These are phyloP conservation scores for Amesomyces nigricolor DNA, from an alignment of 2,329 filamentous ascomycete genomes.

Conservation along the genomic window DNA sequence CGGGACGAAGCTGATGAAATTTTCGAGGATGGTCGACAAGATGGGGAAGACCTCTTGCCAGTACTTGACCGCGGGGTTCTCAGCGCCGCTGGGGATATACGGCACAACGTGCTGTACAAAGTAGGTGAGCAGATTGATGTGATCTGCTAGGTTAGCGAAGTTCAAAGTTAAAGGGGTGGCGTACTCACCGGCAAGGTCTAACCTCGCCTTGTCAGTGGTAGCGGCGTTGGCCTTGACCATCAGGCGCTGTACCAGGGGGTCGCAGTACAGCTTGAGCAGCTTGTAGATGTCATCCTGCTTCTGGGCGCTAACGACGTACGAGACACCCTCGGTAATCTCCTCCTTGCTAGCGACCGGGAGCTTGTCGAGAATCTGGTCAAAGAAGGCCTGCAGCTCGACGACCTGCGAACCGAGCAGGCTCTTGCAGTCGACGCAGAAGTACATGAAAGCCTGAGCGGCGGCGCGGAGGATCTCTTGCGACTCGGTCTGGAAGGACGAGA, in stretches of 20 bases:
- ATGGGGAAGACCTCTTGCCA: conserved; percentile 92
- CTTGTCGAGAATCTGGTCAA: conserved; percentile 80
- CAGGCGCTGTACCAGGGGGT: conserved; percentile 78
- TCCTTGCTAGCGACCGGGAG: conserved; percentile 84
- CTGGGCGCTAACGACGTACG: conserved; percentile 83
- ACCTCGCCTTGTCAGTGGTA: conserved; percentile 73
- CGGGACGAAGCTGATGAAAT: conserved; percentile 77
- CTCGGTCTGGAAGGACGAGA: conserved; percentile 80
- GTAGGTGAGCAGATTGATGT: conserved; percentile 84
- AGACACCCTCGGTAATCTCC: conserved; percentile 93
- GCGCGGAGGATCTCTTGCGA: conserved; percentile 89
- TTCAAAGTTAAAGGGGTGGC: not conserved
- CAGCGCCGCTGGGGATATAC: conserved; percentile 62
- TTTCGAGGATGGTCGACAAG: conserved; percentile 77
- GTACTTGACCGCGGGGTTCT: conserved; percentile 91
- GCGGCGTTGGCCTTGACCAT: conserved; percentile 85
- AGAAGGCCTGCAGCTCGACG: conserved; percentile 82
- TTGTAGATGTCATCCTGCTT: conserved; percentile 73
- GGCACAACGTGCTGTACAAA: conserved; percentile 78
- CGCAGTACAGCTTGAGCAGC: conserved; percentile 85
- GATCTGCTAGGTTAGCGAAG: conserved; percentile 49
- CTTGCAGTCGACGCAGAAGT: conserved; percentile 93
- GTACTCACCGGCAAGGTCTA: conserved; percentile 71
- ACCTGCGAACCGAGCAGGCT: conserved; percentile 79
- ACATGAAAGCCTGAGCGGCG: conserved; percentile 90